Evolutionary conservation across 148 eudicot species (phyloP), one percentile per base, ranked within the genome.

Genomic region (Rhododendron henanense): DNA sequence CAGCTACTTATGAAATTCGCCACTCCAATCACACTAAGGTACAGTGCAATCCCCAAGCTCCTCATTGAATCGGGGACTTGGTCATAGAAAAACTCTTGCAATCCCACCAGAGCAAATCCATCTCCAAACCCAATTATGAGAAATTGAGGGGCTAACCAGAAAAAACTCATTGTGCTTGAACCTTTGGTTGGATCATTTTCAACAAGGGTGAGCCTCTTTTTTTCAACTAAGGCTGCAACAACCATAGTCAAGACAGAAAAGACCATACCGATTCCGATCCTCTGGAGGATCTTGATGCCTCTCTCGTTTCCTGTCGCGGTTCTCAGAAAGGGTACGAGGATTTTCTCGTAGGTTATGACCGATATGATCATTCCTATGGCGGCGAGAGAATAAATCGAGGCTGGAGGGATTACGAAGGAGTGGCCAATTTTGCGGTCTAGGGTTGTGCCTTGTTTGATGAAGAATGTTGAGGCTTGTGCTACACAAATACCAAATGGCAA

Each of bases 91-190:
- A 92, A 88, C 65, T 92, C 92, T 47, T 88, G 92, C 77, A 90
- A 67, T 4, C 94, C 94, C 15, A 90, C 94, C 69, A 89, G 78
- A 10, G 88, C 77, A 84, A 92, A 92, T 48, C 86, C 90, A 53
- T 92, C 92, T 0, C 88, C 86, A 7, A 90, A 57, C 4, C 92
- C 94, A 53, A 84, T 63, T 25, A 92, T 31, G 75, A 74, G 3
- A 69, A 87, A 92, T 45, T 92, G 92, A 39, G 92, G 92, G 19
- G 81, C 81, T 87, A 92, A 73, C 93, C 93, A 92, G 87, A 87
- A 89, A 15, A 90, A 74, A 13, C 92, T 90, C 88, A 90, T 86
- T 5, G 90, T 18, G 16, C 61, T 55, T 18, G 61, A 55, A 55
- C 21, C 21, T 55, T 55, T 55, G 3, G 21, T 55, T 16, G 61